Evolutionary conservation across 2,329 filamentous ascomycete genomes (phyloP), one percentile per base, ranked within the genome.

Genomic region (Ophioceras dolichostomum): DNA sequence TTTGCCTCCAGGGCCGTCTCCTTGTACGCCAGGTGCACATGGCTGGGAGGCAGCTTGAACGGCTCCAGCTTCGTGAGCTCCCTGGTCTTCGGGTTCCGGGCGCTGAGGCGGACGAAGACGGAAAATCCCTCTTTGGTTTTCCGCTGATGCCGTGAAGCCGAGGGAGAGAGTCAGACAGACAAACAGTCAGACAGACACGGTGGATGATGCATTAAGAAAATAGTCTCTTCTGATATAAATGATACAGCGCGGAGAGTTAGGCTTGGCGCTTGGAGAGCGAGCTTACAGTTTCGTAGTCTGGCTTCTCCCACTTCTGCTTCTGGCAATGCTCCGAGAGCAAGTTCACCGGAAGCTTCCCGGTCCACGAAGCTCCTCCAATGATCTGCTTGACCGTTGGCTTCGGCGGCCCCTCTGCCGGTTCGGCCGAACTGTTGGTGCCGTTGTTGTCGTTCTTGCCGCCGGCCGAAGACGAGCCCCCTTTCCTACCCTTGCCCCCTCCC

Each of bases 361-460:
- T 98, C 91, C 91, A 98, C 48, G 87, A 95, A 41, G 86, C 77
- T 34, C 91, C 91, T 30, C 87, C 91, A 52, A 98, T 94, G 46
- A 98, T 65, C 48, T 93, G 85, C 58, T 81, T 80, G 32, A 72
- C 70, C 2, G 77, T 78, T 12, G 73, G 76, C 47, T 77, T 75
- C 0, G 70, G 70, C 4, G 68, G 68, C 0, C 59, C 67, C 43
- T 37, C 35, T 8, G 22, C 14, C 10, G 22, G 22, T 13, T n/a
- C n/a, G n/a, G n/a, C n/a, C n/a, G n/a, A n/a, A n/a, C n/a, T n/a
- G n/a, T n/a, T n/a, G n/a, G n/a, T n/a, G 22, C 22, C 22, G 42
- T 36, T 32, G 45, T 44, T 12, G 47, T 43, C 9, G 22, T 12
- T 12, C 41, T 36, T 32, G 45, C 43, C 10, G 47, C 43, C 9